Evolutionary conservation across 2,329 filamentous ascomycete species (phyloP), one percentile per base, ranked within the genome.

Genomic region (Colletotrichum sp.): DNA sequence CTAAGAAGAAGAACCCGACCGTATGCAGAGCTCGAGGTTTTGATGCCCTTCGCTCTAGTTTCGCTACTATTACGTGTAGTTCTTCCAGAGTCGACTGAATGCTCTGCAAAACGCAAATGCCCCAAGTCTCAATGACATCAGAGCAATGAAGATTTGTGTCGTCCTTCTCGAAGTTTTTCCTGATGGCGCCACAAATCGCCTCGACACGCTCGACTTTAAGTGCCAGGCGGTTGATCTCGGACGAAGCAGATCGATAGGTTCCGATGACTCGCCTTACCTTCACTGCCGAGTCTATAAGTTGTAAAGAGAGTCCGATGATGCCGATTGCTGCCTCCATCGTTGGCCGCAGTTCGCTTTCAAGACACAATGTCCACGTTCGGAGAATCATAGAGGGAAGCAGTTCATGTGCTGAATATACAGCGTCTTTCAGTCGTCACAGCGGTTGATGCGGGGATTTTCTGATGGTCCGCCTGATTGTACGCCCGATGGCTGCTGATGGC

Each of bases 251-350:
- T n/a, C 66, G 58, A 21, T 65, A 65, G 5, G 83, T 8, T 0
- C 30, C n/a, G n/a, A 92, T 77, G 3, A 89, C 88, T 52, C 94
- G 91, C 86, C 92, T 94, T 34, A 87, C 83, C 68, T 87, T 83
- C 75, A 86, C 7, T 8, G 58, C 71, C 2, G 71, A 74, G n/a
- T 74, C 71, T 43, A 74, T 34, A 10, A 71, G 67, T n/a, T 65
- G 32, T 15, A 71, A 58, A 4, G 71, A 74, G 8, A 74, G 67
- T 13, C 66, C 71, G n/a, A 74, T 34, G n/a, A 71, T 67, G 12
- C 71, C 71, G 18, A 74, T 74, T 28, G 71, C 71, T 10, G 65
- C 58, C 71, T 74, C 67, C 66, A 71, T 74, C 12, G 6, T 32
- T 1, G n/a, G n/a, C n/a, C n/a, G 4, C 43, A 2, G 1, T 1